Evolutionary conservation across 2,329 filamentous ascomycete species (phyloP).

Genomic region (Torrubiella hemipterigena): DNA sequence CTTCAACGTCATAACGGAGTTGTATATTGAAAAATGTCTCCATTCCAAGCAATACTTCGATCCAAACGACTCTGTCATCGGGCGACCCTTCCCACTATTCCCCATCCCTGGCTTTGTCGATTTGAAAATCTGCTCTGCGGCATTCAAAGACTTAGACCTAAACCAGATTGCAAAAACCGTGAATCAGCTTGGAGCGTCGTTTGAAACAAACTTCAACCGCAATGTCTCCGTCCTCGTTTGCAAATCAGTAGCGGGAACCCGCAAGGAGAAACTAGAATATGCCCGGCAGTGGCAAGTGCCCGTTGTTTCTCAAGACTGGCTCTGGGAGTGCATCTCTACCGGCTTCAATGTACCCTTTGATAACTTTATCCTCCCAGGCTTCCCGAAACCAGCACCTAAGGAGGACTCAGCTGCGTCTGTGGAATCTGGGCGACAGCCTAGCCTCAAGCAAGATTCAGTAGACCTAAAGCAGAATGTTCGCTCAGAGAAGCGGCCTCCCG

Average conservation of each 20-base stretch:
- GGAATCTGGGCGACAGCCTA: slow-evolving; percentile 2
- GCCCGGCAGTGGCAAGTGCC: slow-evolving; percentile 66
- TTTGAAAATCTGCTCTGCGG: slow-evolving; percentile 69
- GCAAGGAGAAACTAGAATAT: slow-evolving; percentile 66
- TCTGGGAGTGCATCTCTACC: slow-evolving; percentile 66
- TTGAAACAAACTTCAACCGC: slow-evolving; percentile 64
- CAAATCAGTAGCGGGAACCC: slow-evolving; percentile 42
- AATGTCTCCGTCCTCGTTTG: slow-evolving; percentile 71
- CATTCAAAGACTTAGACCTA: slow-evolving; percentile 73
- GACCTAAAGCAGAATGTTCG: slow-evolving; percentile 8
- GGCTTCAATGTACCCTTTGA: slow-evolving; percentile 34
- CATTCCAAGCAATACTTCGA: slow-evolving; percentile 61
- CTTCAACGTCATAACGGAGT: slow-evolving; percentile 61
- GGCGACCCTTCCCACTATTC: slow-evolving; percentile 62
- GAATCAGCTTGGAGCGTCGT: slow-evolving; percentile 64
- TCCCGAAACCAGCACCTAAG: slow-evolving; percentile 18
- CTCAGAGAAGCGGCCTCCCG: slow-evolving; percentile 9
- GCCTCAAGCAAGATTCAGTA: slow-evolving; percentile 1
- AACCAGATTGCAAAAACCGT: slow-evolving; percentile 73
- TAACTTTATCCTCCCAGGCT: slow-evolving; percentile 33
- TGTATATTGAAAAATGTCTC: slow-evolving; percentile 86
- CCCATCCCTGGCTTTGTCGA: slow-evolving; percentile 56
- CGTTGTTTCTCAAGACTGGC: slow-evolving; percentile 71
- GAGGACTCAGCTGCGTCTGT: slow-evolving; percentile 9
- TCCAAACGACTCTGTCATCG: slow-evolving; percentile 59